Conservation (phyloP, 305 asterid species). For the Fraxinus baroniana region DNA sequence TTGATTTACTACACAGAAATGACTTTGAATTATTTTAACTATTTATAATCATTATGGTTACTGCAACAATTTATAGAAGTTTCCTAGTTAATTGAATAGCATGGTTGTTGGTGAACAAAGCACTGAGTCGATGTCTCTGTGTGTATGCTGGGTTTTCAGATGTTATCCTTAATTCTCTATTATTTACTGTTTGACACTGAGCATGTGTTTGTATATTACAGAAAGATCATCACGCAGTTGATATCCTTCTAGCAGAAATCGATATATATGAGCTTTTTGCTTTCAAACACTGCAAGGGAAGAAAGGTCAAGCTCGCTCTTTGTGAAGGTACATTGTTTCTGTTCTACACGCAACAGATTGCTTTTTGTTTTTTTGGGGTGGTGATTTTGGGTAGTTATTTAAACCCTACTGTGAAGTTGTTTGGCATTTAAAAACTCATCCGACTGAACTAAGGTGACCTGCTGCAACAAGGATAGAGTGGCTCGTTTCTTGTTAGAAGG, state of each 20-base stretch:
- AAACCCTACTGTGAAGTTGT: background rate
- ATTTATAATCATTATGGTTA: background rate
- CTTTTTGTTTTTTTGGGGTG: background rate
- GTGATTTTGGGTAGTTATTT: background rate
- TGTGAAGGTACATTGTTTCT: constrained; percentile 67
- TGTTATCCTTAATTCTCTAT: constrained; percentile 10
- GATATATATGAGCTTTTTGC: constrained; percentile 97
- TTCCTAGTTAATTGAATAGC: background rate
- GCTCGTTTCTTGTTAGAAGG: background rate
- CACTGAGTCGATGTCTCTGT: background rate
- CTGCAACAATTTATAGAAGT: background rate
- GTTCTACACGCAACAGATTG: constrained; percentile 9
- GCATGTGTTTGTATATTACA: constrained; percentile 38
- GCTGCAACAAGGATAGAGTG: background rate
- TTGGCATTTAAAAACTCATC: background rate
- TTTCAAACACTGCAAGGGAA: constrained; percentile 91
- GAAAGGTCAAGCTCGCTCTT: constrained; percentile 95
- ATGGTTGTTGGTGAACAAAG: background rate
- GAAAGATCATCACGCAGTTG: constrained; percentile 89
- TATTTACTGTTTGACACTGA: constrained; percentile 23
- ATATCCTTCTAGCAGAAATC: constrained; percentile 94
- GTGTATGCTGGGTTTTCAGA: constrained; percentile 6
- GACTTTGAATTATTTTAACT: background rate
- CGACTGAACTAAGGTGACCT: background rate
- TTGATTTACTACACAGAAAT: constrained; percentile 6